Base-by-base conservation (phyloP, 1,284 basidiomycete genomes). In the Thecaphora frezii region DNA sequence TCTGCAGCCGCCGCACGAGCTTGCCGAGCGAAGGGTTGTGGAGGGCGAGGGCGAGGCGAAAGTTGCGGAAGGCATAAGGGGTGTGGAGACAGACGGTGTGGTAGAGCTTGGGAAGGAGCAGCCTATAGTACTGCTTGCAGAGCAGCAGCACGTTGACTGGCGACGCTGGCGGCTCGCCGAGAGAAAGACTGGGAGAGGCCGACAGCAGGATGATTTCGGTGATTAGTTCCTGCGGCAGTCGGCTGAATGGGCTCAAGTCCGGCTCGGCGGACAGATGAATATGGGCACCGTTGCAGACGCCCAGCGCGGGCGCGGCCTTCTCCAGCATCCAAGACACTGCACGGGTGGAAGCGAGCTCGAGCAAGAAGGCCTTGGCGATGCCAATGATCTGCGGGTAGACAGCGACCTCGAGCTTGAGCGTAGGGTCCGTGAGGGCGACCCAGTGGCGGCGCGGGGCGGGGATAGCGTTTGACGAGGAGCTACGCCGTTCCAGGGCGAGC, bases 21-120 rank as follows among this genome's bases (percentile, higher is more conserved):
- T 28, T 52, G n/a, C 68, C 70, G 0, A 72, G 44, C 7, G 47
- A n/a, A 1, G 68, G 68, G 39, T 72, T 72, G 51, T 68, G 66
- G n/a, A 72, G 47, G 1, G 67, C 67, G 1, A 72, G 47, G 0
- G 68, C 69, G 24, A 62, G 48, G 3, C 64, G 55, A 23, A 68
- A 61, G 10, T 51, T 53, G 8, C 65, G 57, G 45, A 71, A 72
- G 0, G 62, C 33, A 2, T 40, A 26, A 0, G 62, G 51, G 13
- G 58, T 64, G 50, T 63, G 53, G 16, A 72, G 51, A 4, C 58
- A 55, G 8, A 72, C 57, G n/a, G 44, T 51, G 40, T 58, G 54
- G 52, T 72, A 72, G 28, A 72, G 53, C 10, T 41, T 33, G 2
- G 70, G 67, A 5, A 62, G 36, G 49, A 70, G 56, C 30, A 69